Conservation (phyloP, 306 rosid species). For the Pyrus betulifolia region DNA sequence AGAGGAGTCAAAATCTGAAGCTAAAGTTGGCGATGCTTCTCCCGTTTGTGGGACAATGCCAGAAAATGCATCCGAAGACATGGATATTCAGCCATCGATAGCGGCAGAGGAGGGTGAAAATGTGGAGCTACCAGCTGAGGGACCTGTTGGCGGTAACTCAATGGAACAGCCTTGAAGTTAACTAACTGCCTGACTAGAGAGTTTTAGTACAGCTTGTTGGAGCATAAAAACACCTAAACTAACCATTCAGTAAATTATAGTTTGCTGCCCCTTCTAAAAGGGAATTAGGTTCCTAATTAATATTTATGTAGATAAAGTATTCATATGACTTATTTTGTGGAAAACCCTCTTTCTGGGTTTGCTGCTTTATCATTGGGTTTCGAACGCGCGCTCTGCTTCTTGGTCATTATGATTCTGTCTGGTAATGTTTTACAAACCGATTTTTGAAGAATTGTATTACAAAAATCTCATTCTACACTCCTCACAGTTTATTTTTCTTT, state of each 20-base stretch:
- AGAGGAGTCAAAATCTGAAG: slow-evolving; percentile 10
- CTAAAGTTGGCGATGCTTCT: slow-evolving; percentile 13
- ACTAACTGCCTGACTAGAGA: background rate
- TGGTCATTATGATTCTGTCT: background rate
- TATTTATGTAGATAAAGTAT: background rate
- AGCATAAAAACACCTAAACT: background rate
- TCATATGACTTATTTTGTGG: background rate
- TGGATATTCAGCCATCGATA: background rate
- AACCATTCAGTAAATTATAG: background rate
- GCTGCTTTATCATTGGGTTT: background rate
- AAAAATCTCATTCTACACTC: no score
- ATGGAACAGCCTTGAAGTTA: background rate
- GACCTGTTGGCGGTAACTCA: background rate
- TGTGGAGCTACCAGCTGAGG: background rate
- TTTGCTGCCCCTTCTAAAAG: background rate
- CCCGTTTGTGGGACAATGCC: background rate
- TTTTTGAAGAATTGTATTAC: no score
- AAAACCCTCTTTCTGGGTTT: background rate
- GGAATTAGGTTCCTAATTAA: background rate
- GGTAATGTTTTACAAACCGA: background rate
- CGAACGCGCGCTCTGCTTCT: no score
- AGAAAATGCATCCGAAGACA: background rate
- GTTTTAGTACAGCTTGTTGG: slow-evolving; percentile 13
- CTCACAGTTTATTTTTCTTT: no score
- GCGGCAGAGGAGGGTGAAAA: slow-evolving; percentile 1